phyloP scores from a whole-genome alignment of 495 filamentous ascomycete genomes.

The Tuber indicum region DNA sequence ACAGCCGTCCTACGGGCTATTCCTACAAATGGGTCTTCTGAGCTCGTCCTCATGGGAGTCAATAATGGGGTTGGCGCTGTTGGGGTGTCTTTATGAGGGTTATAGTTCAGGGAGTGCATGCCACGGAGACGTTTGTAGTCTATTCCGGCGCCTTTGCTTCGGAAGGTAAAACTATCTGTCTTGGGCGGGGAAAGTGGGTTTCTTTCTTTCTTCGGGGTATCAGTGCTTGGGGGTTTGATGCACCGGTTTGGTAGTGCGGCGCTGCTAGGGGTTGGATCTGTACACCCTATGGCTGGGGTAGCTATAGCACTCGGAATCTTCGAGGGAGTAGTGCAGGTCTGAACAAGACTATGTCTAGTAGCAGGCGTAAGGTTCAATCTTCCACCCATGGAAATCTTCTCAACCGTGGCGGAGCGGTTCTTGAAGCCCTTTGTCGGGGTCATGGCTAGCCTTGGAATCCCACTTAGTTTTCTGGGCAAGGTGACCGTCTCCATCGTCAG shows the following conservation, averaged over 20 bases:
- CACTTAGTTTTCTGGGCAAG: slow-evolving; percentile 13
- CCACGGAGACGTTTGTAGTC: slow-evolving; percentile 22
- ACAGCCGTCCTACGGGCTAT: not conserved
- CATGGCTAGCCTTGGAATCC: slow-evolving; percentile 21
- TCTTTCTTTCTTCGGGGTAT: slow-evolving; percentile 1
- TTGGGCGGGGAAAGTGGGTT: slow-evolving; percentile 4
- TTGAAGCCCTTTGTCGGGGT: slow-evolving; percentile 22
- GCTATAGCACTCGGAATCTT: slow-evolving; percentile 20
- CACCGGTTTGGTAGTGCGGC: slow-evolving; percentile 8
- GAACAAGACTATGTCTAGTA: slow-evolving; percentile 12
- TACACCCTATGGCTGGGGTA: slow-evolving; percentile 13
- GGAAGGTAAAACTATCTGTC: slow-evolving; percentile 29
- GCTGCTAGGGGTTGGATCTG: slow-evolving; percentile 2
- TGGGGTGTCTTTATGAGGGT: slow-evolving; percentile 12
- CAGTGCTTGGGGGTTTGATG: slow-evolving; percentile 11
- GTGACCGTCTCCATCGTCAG: not conserved
- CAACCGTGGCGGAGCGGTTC: slow-evolving; percentile 4
- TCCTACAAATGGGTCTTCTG: slow-evolving; percentile 27
- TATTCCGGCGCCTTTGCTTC: slow-evolving; percentile 13
- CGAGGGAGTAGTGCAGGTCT: slow-evolving; percentile 11
- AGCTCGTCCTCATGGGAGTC: slow-evolving; percentile 19
- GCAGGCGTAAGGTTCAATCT: slow-evolving; percentile 30
- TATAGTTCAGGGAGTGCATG: slow-evolving; percentile 8
- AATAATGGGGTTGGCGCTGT: slow-evolving; percentile 12
- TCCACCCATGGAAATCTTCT: slow-evolving; percentile 17